Conservation (phyloP, 2,329 filamentous ascomycete genomes). For the Aspergillus spinulosporus region DNA sequence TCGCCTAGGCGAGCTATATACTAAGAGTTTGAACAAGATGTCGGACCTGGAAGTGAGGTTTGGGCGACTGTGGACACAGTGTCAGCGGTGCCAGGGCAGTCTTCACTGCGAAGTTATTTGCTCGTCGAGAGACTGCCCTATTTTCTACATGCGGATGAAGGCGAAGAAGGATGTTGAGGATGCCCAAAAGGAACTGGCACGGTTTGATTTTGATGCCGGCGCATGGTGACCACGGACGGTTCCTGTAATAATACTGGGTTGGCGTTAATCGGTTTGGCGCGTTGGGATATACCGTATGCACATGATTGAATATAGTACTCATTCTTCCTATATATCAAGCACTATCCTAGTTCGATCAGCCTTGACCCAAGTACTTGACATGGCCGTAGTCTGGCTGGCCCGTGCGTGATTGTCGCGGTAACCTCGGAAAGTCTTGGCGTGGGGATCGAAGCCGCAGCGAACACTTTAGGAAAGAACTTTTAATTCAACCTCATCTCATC, state of each 20-base stretch:
- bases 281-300: constrained; percentile 9
- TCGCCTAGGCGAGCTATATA: constrained; percentile 87
- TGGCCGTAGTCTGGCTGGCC: neutral
- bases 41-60: constrained; percentile 93
- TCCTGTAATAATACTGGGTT: constrained; percentile 21
- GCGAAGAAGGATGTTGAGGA: constrained; percentile 99
- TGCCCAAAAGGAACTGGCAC: constrained; percentile 79
- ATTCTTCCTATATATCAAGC: neutral
- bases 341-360: neutral
- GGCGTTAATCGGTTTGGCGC: constrained; percentile 4
- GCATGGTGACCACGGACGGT: constrained; percentile 55
- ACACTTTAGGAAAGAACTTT: constrained; percentile 1
- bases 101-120: constrained; percentile 99
- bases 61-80: constrained; percentile 93
- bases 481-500: constrained; percentile 17
- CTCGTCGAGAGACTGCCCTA: constrained; percentile 92
- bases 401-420: constrained; percentile 2
- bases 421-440: constrained; percentile 12
- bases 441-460: constrained; percentile 3
- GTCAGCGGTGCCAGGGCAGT: constrained; percentile 94
- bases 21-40: constrained; percentile 82
- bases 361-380: no score
- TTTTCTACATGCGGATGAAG: constrained; percentile 99
- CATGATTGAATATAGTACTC: constrained; percentile 5
- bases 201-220: constrained; percentile 85